These are phyloP conservation scores for Magnolia sinica DNA, from an alignment of 164 flowering plant genomes.

Conservation along the genomic window DNA sequence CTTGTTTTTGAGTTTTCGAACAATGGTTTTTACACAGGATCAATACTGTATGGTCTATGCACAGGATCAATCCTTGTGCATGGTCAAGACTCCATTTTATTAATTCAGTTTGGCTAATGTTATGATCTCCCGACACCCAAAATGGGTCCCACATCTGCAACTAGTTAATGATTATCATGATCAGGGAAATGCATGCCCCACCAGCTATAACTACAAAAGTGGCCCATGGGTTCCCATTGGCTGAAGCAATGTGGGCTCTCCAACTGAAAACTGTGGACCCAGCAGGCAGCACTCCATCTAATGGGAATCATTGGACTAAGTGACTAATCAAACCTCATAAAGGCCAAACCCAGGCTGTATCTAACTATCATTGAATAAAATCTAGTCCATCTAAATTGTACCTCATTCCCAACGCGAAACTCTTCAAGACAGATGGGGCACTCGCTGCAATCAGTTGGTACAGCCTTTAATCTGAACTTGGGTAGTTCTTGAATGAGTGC, in stretches of 20 bases:
- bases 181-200: neutral
- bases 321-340: neutral
- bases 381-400: constrained; percentile 17
- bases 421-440: constrained; percentile 98
- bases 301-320: neutral
- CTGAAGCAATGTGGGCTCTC: neutral
- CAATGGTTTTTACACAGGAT: no score
- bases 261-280: neutral
- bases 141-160: neutral
- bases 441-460: constrained; percentile 96
- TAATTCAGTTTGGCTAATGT: neutral
- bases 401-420: constrained; percentile 90
- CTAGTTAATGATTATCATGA: neutral
- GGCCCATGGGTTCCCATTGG: neutral
- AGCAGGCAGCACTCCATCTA: neutral
- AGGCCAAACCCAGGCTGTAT: neutral
- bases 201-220: no score
- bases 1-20: no score
- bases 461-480: constrained; percentile 88
- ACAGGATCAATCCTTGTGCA: no score
- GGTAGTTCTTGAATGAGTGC: constrained; percentile 99
- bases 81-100: no score
- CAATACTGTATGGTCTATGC: no score
- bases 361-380: neutral
- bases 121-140: neutral